Percentiles rank a stretch among this genome's conserved stretches.
Conservation (phyloP, 139 green algal species). For the Yamagishiella unicocca region DNA sequence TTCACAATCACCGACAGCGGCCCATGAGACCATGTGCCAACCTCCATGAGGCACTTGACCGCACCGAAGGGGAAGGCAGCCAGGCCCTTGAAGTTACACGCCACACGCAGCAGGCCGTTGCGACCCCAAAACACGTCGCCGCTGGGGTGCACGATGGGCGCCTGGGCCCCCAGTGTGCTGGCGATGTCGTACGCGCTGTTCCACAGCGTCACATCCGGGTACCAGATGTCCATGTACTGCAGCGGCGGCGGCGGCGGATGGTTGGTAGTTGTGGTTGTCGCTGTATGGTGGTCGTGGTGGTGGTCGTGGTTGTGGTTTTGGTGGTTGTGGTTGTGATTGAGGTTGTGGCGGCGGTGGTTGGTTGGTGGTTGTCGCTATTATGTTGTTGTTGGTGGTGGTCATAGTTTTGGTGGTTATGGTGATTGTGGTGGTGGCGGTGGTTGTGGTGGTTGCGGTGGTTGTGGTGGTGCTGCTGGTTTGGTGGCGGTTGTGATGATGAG, state of each 20-base stretch:
- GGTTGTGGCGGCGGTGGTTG: background rate
- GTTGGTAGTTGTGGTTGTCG: background rate
- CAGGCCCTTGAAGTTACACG: constrained; percentile 31
- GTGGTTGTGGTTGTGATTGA: background rate
- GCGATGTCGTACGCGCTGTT: constrained; percentile 30
- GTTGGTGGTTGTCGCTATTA: background rate
- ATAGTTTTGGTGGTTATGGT: background rate
- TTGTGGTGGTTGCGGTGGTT: background rate
- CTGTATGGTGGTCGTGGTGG: background rate
- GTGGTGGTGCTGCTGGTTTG: too few species aligned
- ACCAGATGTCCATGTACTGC: constrained; percentile 42
- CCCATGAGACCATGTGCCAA: constrained; percentile 10
- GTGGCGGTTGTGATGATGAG: background rate
- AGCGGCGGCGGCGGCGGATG: background rate
- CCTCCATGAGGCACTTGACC: constrained; percentile 31
- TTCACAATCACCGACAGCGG: background rate
- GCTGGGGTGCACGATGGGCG: background rate
- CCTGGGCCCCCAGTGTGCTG: constrained; percentile 1
- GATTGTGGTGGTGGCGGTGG: too few species aligned
- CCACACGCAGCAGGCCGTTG: background rate
- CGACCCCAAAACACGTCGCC: constrained; percentile 17
- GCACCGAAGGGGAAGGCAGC: constrained; percentile 4
- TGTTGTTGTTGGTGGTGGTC: background rate
- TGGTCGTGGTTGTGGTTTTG: background rate
- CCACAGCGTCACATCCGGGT: constrained; percentile 33